Percentiles rank a stretch among this genome's conserved stretches.
Conservation (phyloP, 106 monocot genomes). For the Acanthochlamys bracteata region DNA sequence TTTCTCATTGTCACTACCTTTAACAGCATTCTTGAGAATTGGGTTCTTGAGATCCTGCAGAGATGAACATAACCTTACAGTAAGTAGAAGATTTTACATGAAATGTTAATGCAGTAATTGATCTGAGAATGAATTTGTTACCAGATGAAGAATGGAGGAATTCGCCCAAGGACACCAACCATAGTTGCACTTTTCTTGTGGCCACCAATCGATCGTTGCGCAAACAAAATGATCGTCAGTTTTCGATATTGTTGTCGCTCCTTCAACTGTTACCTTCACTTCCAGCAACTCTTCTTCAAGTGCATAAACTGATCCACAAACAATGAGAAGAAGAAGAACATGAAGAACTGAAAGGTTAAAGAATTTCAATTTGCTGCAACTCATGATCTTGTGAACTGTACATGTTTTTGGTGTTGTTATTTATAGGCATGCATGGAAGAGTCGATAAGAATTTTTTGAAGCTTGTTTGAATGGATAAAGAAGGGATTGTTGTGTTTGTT, state of each 20-base stretch:
- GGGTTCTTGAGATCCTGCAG: constrained; percentile 50
- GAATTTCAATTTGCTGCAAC: too few species aligned
- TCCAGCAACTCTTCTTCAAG: constrained; percentile 8
- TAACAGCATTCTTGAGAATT: constrained; percentile 39
- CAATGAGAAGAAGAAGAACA: background rate
- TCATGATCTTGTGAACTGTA: too few species aligned
- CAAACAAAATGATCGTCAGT: constrained; percentile 47
- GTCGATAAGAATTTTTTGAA: background rate
- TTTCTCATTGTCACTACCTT: too few species aligned
- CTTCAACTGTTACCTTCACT: constrained; percentile 17
- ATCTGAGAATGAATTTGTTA: background rate
- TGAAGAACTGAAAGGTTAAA: background rate
- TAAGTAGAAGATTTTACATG: background rate
- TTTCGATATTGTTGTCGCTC: constrained; percentile 13
- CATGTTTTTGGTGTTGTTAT: too few species aligned
- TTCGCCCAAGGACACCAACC: constrained; percentile 34
- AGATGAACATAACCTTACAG: background rate
- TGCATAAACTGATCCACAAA: background rate
- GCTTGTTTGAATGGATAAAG: background rate
- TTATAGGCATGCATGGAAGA: background rate
- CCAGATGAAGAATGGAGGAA: constrained; percentile 35
- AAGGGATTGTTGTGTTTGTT: too few species aligned
- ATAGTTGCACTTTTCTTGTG: constrained; percentile 47
- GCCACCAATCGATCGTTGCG: constrained; percentile 64
- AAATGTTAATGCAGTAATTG: background rate